phyloP scores from a whole-genome alignment of 1,284 basidiomycete species.

The Ustilago vetiveriae region DNA sequence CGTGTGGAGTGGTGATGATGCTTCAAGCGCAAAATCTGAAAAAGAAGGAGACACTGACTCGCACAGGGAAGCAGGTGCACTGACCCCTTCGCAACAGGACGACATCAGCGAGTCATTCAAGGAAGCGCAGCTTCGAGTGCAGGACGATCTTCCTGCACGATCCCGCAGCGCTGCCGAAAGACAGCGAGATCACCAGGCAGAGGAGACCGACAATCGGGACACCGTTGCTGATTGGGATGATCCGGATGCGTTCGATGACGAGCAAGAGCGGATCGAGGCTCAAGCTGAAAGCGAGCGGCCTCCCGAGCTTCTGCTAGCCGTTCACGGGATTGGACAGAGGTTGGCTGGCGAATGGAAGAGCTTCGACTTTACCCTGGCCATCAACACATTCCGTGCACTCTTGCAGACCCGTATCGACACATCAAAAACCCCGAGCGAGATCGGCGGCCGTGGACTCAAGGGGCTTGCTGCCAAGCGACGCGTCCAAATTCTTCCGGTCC shows the following conservation, averaged over 20 bases:
- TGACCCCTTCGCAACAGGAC: slow-evolving; percentile 32
- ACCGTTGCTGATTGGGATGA: slow-evolving; percentile 38
- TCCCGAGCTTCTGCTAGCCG: slow-evolving; percentile 38
- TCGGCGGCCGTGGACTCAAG: slow-evolving; percentile 48
- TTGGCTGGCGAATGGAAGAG: slow-evolving; percentile 53
- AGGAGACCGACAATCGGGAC: slow-evolving; percentile 10
- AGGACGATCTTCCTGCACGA: slow-evolving; percentile 26
- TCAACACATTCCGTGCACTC: slow-evolving; percentile 49
- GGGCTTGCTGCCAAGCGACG: slow-evolving; percentile 63
- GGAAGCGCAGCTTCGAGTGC: slow-evolving; percentile 40
- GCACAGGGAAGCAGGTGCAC: slow-evolving; percentile 9
- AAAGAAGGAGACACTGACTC: slow-evolving; percentile 10
- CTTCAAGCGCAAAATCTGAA: slow-evolving; percentile 6
- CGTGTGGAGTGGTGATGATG: slow-evolving; percentile 17
- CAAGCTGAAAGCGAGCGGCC: slow-evolving; percentile 27
- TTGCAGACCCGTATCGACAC: slow-evolving; percentile 51
- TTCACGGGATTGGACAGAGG: slow-evolving; percentile 64
- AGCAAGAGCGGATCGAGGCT: slow-evolving; percentile 31
- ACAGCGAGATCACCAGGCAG: background rate
- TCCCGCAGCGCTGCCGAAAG: background rate
- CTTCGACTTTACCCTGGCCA: slow-evolving; percentile 50
- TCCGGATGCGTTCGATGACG: slow-evolving; percentile 46
- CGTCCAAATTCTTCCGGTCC: slow-evolving; percentile 71
- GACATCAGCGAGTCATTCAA: slow-evolving; percentile 47
- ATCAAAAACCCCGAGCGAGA: slow-evolving; percentile 45